Percentiles rank a stretch among this genome's conserved stretches.
phyloP scores from a whole-genome alignment of 2,329 filamentous ascomycete species.

The Phaeosphaeriaceae sp. region DNA sequence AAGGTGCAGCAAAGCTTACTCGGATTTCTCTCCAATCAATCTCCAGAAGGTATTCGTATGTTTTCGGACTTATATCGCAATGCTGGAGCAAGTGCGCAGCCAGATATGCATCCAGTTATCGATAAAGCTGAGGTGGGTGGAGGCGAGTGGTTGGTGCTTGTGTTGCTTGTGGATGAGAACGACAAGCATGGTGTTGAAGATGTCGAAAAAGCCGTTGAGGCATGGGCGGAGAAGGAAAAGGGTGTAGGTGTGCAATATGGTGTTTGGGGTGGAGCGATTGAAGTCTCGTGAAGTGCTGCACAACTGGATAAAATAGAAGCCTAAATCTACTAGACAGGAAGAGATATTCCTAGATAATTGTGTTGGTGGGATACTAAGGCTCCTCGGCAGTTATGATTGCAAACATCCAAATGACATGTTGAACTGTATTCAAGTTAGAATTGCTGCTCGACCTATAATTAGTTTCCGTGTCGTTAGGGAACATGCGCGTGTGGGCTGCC shows the following conservation, averaged over 20 bases:
- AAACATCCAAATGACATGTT: no score
- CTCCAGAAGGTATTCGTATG: not conserved
- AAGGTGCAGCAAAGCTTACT: no score
- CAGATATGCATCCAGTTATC: conserved; percentile 21
- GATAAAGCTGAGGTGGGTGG: conserved; percentile 6
- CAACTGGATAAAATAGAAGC: no score
- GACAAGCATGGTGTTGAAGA: conserved; percentile 5
- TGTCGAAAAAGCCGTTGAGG: conserved; percentile 5
- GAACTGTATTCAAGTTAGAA: no score
- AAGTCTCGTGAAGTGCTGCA: not conserved
- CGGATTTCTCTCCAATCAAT: no score
- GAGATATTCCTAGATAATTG: no score
- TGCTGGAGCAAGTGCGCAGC: conserved; percentile 16
- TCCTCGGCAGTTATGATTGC: no score
- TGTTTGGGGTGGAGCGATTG: not conserved
- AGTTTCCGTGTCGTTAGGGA: no score
- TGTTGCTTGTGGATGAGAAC: conserved; percentile 1
- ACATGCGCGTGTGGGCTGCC: no score
- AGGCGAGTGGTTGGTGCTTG: conserved; percentile 16
- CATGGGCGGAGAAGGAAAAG: not conserved
- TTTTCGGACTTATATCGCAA: conserved; percentile 14
- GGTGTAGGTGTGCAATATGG: not conserved
- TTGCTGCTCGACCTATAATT: no score
- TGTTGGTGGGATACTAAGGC: no score
- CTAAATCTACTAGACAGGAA: no score